Evolutionary conservation across 805 yeast genomes (phyloP).

Genomic region (Candida germanica): DNA sequence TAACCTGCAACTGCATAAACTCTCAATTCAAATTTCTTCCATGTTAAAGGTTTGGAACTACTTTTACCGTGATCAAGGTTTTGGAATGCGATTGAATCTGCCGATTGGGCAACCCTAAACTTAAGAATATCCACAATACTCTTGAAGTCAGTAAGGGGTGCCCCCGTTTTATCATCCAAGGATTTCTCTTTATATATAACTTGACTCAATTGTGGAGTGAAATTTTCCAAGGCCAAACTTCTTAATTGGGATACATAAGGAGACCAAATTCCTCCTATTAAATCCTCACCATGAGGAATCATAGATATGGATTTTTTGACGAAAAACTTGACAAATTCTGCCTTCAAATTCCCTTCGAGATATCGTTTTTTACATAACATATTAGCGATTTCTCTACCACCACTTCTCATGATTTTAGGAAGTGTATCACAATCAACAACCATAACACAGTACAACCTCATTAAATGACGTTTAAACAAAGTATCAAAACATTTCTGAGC

Average conservation of each 20-base stretch:
- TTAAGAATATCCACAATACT: conserved; percentile 71
- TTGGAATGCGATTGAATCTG: conserved; percentile 77
- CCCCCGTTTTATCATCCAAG: conserved; percentile 72
- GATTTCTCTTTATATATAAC: conserved; percentile 75
- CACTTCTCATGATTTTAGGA: conserved; percentile 81
- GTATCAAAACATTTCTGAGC: conserved; percentile 45
- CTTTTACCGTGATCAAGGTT: conserved; percentile 37
- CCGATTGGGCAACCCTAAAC: conserved; percentile 69
- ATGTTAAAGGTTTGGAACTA: conserved; percentile 43
- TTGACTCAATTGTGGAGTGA: conserved; percentile 77
- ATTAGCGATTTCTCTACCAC: conserved; percentile 90
- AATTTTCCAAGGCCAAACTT: conserved; percentile 53
- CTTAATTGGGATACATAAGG: conserved; percentile 68
- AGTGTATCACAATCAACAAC: conserved; percentile 77
- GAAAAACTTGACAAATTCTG: conserved; percentile 79
- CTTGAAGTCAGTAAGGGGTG: conserved; percentile 69
- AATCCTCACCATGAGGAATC: conserved; percentile 72
- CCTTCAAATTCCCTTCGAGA: conserved; percentile 72
- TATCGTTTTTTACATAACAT: conserved; percentile 77
- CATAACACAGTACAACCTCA: conserved; percentile 77
- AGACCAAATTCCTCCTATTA: conserved; percentile 82
- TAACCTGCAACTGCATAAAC: conserved; percentile 73
- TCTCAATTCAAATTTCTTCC: conserved; percentile 79
- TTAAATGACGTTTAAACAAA: conserved; percentile 52
- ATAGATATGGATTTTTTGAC: conserved; percentile 59